Evolutionary conservation across 208 protist genomes (phyloP), one percentile per base, ranked within the genome.

Genomic region (Wallacemonas rigidus): DNA sequence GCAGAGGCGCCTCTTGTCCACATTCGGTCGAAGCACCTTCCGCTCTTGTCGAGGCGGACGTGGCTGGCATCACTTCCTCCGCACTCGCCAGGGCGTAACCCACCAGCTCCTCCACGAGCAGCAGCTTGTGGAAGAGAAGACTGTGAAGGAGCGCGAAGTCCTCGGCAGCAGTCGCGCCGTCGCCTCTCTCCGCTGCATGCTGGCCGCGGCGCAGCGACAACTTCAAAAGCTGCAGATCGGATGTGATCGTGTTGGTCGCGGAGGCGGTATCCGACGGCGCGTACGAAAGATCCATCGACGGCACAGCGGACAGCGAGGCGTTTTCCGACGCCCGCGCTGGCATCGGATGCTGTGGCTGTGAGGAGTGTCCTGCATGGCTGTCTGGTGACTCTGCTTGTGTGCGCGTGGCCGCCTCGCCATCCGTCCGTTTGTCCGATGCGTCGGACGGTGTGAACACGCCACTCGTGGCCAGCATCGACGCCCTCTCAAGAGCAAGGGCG

Each of bases 91-190:
- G 48, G 12, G 76, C 80, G 51, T 76, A 50, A 48, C 71, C 54
- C 7, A 88, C 60, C 12, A 92, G 71, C 67, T 92, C 87, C 72
- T 90, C 84, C 54, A 89, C 45, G 5, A 80, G 51, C 26, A 83
- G 77, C 53, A 83, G 86, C 67, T 92, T 92, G 3, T 78, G 77
- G 47, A 81, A 72, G 53, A 89, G 58, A 1, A 92, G 64, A 48
- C 86, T 86, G 4, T 87, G 53, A 11, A 87, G 79, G 35, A 92
- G 69, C 14, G 82, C 83, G 74, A 87, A 93, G 69, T 84, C 71
- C 54, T 85, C 72, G 11, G 80, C 82, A 4, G 85, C 76, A 11
- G 86, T 39, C 71, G 82, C 73, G 11, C 69, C 56, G 12, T 86
- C 83, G 6, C 81, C 74, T 11, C 64, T 67, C 9, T 67, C 68